These are phyloP conservation scores for Chlamydomonas incerta DNA, from an alignment of 139 green algal genomes.

Conservation along the genomic window DNA sequence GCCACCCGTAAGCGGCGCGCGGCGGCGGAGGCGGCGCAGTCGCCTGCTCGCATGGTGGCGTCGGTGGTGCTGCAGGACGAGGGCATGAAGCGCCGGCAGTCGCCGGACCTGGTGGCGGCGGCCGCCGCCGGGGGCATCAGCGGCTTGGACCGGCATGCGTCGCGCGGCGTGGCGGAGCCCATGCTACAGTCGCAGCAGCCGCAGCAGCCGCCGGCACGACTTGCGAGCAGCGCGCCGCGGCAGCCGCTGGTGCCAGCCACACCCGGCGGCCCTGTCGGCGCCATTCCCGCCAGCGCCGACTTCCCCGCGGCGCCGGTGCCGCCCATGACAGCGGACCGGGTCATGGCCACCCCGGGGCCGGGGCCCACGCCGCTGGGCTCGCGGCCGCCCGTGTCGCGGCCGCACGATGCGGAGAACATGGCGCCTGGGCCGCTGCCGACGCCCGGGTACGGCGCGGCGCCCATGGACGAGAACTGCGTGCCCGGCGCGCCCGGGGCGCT, in stretches of 20 bases:
- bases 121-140: not conserved
- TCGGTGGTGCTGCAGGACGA: constrained; percentile 34
- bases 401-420: constrained; percentile 27
- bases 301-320: too few relatives aligned
- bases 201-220: too few relatives aligned
- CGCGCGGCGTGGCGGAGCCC: not conserved
- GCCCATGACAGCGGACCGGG: too few relatives aligned
- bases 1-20: constrained; percentile 63
- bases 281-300: too few relatives aligned
- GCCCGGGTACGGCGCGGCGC: not conserved
- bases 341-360: not conserved
- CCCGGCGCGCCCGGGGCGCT: not conserved
- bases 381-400: too few relatives aligned
- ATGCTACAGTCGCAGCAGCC: too few relatives aligned
- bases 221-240: too few relatives aligned
- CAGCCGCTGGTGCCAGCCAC: not conserved
- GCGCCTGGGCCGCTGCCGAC: not conserved
- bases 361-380: not conserved
- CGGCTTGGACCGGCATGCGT: not conserved
- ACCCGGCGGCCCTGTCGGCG: not conserved
- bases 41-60: constrained; percentile 40
- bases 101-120: constrained; percentile 13
- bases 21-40: constrained; percentile 48
- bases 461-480: constrained; percentile 34
- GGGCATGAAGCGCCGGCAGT: constrained; percentile 53